Evolutionary conservation across 495 filamentous ascomycete genomes (phyloP), one percentile per base, ranked within the genome.

Genomic region (Penicilliopsis zonata): DNA sequence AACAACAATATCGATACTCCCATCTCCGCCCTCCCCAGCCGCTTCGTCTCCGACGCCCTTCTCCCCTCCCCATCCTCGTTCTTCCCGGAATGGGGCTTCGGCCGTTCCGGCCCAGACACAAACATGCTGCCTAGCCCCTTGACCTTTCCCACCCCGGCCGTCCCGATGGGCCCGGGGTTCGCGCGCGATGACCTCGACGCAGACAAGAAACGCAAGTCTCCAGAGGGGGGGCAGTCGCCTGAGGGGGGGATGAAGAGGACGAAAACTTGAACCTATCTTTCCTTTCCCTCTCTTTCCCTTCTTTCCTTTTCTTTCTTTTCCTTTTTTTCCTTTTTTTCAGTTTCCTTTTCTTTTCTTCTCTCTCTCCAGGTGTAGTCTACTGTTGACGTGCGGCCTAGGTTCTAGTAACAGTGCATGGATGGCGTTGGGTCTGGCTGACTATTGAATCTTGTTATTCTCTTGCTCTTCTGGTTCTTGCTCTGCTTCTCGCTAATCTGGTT

Each of bases 11-110:
- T 86, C 38, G 86, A 95, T 44, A 96, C 90, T 3, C 90, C 90
- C 0, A 87, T 94, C n/a, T 95, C 88, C n/a, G 88, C 90, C 2
- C 66, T 98, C 5, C 90, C 90, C 2, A 90, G 82, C 30, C 73
- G 87, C 15, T 95, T 96, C 52, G 76, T 94, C 27, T 78, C 76
- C 17, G 79, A 83, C 42, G 80, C 80, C 5, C 73, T 92, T 18
- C 67, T 95, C 13, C 87, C 90, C 1, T 86, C 80, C 25, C 90
- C 90, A 2, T 85, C 76, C 33, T 81, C 72, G 38, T 95, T 96
- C 57, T 96, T 93, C 53, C 76, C 83, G 0, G 87, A 94, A 40
- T 95, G 87, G 90, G 74, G 78, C 35, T 75, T 78, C 51, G 67
- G 71, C 56, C 71, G 61, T 38, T 57, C 57, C 3, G 72, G 73